Percentiles rank a stretch among this genome's conserved stretches.
Conservation (phyloP, 2,329 filamentous ascomycete genomes). For the Arthrocladium fulminans region DNA sequence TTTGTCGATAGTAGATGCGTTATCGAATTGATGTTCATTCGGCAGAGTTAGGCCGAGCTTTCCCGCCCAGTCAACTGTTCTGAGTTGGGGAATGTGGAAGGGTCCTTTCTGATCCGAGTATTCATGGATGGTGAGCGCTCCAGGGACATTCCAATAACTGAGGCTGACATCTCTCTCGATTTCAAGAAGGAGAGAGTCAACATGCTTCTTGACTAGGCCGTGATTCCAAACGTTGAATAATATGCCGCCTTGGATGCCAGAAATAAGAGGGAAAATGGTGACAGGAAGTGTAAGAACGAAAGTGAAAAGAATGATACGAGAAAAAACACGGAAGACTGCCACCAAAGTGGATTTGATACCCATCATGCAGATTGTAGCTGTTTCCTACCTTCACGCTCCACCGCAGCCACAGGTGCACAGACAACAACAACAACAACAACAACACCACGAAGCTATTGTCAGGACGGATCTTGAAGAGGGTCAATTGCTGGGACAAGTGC, state of each 20-base stretch:
- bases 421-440: too few relatives aligned
- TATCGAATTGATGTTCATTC: not conserved
- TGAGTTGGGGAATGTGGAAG: not conserved
- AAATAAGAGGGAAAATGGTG: not conserved
- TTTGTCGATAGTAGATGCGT: not conserved
- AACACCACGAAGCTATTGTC: too few relatives aligned
- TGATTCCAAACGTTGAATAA: not conserved
- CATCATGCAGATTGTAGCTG: not conserved
- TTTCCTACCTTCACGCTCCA: not conserved
- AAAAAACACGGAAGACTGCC: not conserved
- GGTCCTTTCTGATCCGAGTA: not conserved
- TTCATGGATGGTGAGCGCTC: constrained; percentile 1
- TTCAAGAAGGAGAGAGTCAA: not conserved
- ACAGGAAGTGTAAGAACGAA: not conserved
- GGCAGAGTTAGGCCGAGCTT: not conserved
- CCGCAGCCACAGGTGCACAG: too few relatives aligned
- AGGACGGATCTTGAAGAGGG: too few relatives aligned
- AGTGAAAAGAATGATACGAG: not conserved
- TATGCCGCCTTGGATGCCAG: not conserved
- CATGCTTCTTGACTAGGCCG: not conserved
- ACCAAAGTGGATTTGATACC: not conserved
- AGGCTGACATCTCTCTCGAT: not conserved
- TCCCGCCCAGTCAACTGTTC: not conserved
- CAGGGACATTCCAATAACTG: not conserved
- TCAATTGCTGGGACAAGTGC: too few relatives aligned